A percentile compares a stretch with the other conserved stretches of the same genome.
Evolutionary conservation across 139 green algal genomes (phyloP).

Genomic region (Choricystis sp.): DNA sequence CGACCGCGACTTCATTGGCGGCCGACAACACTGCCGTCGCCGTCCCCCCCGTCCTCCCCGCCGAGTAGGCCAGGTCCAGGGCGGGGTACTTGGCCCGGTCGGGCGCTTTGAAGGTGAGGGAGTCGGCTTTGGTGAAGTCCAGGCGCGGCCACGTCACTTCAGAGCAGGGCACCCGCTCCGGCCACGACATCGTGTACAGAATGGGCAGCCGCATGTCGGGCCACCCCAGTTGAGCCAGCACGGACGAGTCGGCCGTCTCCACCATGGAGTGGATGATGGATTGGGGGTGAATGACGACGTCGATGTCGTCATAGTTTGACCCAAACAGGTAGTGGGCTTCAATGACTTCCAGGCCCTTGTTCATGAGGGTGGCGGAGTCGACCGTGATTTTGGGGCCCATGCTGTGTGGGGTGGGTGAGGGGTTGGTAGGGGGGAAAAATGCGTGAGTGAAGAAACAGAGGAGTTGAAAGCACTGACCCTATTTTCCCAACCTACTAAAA

Average conservation of each 20-base stretch:
- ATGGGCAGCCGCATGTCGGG: slow-evolving; percentile 98
- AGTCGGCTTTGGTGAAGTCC: slow-evolving; percentile 82
- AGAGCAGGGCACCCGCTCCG: slow-evolving; percentile 58
- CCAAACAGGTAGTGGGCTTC: slow-evolving; percentile 99
- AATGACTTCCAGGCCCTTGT: slow-evolving; percentile 96
- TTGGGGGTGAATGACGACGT: slow-evolving; percentile 98
- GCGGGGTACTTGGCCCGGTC: slow-evolving; percentile 92
- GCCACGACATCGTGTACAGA: slow-evolving; percentile 97
- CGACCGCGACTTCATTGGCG: slow-evolving; percentile 94
- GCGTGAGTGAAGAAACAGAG: too few species aligned
- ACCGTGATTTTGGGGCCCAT: slow-evolving; percentile 99
- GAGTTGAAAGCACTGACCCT: too few species aligned
- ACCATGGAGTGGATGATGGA: slow-evolving; percentile 99
- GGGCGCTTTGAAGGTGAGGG: slow-evolving; percentile 77
- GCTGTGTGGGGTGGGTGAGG: too few species aligned
- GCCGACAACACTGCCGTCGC: slow-evolving; percentile 96
- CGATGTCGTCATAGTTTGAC: slow-evolving; percentile 93
- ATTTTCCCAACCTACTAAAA: too few species aligned
- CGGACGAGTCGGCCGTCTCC: slow-evolving; percentile 84
- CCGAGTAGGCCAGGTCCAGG: slow-evolving; percentile 87
- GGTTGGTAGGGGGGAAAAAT: too few species aligned
- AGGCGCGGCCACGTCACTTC: slow-evolving; percentile 85
- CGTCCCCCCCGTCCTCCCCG: slow-evolving; percentile 79
- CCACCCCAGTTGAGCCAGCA: slow-evolving; percentile 93
- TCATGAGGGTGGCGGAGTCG: slow-evolving; percentile 96